Percentiles rank a stretch among this genome's conserved stretches.
phyloP scores from a whole-genome alignment of 2,329 filamentous ascomycete genomes.

The Botrytis hyacinthi region DNA sequence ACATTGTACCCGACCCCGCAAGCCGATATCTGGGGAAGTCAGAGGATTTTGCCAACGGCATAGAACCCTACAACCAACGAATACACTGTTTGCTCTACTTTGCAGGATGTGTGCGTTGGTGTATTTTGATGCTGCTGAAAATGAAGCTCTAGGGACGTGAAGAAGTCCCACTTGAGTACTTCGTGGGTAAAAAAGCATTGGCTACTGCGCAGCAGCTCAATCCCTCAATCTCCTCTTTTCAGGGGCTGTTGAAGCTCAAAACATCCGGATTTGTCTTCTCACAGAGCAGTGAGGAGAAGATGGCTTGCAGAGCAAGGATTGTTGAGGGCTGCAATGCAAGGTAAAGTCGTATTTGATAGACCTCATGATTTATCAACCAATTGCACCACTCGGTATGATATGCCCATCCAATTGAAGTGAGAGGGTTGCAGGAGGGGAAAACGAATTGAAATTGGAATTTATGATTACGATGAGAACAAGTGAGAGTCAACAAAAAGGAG shows the following conservation, averaged over 20 bases:
- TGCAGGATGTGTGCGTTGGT: background rate
- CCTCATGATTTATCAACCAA: background rate
- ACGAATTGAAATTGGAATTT: background rate
- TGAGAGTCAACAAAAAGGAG: background rate
- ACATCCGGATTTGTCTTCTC: background rate
- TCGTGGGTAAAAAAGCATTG: background rate
- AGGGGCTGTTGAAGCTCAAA: conserved; percentile 3
- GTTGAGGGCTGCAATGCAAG: background rate
- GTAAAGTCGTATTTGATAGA: conserved; percentile 7
- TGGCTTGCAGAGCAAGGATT: conserved; percentile 14
- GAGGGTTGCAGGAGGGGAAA: background rate
- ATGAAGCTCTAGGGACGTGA: background rate
- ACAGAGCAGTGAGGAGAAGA: conserved; percentile 13
- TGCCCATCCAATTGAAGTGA: background rate
- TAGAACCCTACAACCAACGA: background rate
- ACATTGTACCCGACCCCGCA: conserved; percentile 14
- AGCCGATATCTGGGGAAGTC: background rate
- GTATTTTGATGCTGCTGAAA: background rate
- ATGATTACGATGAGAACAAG: background rate
- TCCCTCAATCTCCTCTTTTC: background rate
- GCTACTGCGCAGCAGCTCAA: background rate
- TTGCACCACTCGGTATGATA: background rate
- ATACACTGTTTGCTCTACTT: background rate
- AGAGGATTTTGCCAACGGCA: background rate
- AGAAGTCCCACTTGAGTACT: conserved; percentile 1